A percentile compares a stretch with the other conserved stretches of the same genome.
phyloP scores from a whole-genome alignment of 2,329 filamentous ascomycete genomes.

The Colletotrichum abscissum region DNA sequence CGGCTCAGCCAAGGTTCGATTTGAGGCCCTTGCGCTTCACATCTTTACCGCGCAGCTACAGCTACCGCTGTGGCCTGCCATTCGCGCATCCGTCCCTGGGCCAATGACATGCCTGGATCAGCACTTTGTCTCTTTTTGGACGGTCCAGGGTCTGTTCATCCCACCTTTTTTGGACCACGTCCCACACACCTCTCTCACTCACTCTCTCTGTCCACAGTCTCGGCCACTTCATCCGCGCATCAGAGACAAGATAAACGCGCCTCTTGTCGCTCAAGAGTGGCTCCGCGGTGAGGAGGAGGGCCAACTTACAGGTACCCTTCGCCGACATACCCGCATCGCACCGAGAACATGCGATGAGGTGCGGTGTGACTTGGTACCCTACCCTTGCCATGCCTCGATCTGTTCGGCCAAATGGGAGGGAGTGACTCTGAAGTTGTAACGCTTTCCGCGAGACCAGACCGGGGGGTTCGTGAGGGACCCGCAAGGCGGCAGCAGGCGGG shows the following conservation, averaged over 20 bases:
- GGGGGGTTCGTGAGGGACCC: conserved; percentile 1
- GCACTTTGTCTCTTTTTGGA: conserved; percentile 5
- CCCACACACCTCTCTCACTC: not conserved
- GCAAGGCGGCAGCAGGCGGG: conserved; percentile 22
- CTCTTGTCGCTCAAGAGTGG: not conserved
- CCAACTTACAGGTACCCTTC: not conserved
- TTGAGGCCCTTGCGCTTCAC: conserved; percentile 34
- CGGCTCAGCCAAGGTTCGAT: conserved; percentile 8
- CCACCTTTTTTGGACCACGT: conserved; percentile 4
- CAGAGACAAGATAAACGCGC: conserved; percentile 11
- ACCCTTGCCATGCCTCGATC: not conserved
- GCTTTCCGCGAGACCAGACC: not conserved
- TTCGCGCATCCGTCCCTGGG: conserved; percentile 31
- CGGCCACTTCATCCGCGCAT: conserved; percentile 2
- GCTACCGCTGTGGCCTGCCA: conserved; percentile 31
- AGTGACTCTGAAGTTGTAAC: not conserved
- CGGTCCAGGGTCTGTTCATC: conserved; percentile 21
- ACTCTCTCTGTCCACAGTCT: too few relatives aligned
- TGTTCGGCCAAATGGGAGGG: not conserved
- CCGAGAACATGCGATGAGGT: not conserved
- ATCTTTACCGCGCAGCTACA: conserved; percentile 33
- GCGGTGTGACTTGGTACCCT: conserved; percentile 1
- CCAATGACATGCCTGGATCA: conserved; percentile 32
- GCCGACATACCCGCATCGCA: not conserved
- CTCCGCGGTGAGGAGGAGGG: not conserved